Evolutionary conservation across 805 yeast genomes (phyloP), one percentile per base, ranked within the genome.

Genomic region (Jamesozyma rosinii): DNA sequence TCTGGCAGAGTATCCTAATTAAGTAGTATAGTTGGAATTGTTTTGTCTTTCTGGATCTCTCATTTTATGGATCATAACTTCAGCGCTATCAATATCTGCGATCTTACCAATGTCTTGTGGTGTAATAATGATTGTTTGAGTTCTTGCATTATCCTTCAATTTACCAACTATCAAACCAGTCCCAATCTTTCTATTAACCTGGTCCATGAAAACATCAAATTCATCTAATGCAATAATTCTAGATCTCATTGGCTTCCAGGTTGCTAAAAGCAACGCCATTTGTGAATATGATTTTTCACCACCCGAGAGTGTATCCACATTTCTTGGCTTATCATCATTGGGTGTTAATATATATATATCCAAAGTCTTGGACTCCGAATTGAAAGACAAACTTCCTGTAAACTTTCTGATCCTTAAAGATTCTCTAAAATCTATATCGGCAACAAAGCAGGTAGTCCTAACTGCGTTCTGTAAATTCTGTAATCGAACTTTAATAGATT

Each of bases 191-290:
- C 98, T 74, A 58, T 89, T 88, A 15, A 87, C 85, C 39, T 87
- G 86, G 62, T 92, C 99, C 98, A 92, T 92, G 56, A 81, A 92
- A 18, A 92, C 98, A 65, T 92, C 99, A 61, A 84, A 92, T 63
- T 92, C 99, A 64, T 92, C 99, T 46, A 92, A 67, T 0, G 97
- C 97, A 46, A 94, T 76, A 17, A 92, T 75, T 44, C 84, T 76
- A 0, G 95, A 81, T 47, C 82, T 78, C 95, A 92, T 89, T 22
- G 86, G 81, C 49, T 79, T 78, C 99, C 99, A 92, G 24, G 95
- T 83, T 0, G 97, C 82, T 46, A 90, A 68, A 37, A 92, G 64
- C 45, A 92, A 71, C 0, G 97, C 84, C 49, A 90, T 80, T 60
- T 94, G 98, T 0, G 95, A 79, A 61, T 83, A 90, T 0, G 97